Percentiles rank a stretch among this genome's conserved stretches.
These are phyloP conservation scores for Aureobasidium pullulans DNA, from an alignment of 2,329 filamentous ascomycete species.

Conservation along the genomic window DNA sequence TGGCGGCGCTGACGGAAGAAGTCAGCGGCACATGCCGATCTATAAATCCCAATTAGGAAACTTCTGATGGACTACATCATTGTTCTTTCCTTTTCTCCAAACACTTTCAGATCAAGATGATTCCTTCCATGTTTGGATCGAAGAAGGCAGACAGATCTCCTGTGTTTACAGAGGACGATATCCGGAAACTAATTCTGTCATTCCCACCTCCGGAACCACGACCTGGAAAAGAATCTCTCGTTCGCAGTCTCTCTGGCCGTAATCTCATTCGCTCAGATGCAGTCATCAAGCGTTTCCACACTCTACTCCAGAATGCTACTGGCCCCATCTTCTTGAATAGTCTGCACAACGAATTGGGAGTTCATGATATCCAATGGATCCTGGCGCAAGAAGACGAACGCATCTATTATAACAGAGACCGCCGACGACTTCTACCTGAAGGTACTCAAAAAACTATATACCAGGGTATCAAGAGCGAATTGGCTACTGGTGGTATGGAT, in stretches of 20 bases:
- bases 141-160: neutral
- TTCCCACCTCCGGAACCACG: slow-evolving; percentile 10
- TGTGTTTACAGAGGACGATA: slow-evolving; percentile 9
- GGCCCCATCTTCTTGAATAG: neutral
- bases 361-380: slow-evolving; percentile 11
- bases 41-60: slow-evolving; percentile 7
- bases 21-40: neutral
- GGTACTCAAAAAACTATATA: neutral
- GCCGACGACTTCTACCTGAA: neutral
- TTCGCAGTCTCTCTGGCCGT: slow-evolving; percentile 11
- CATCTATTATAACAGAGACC: slow-evolving; percentile 5
- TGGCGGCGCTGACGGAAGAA: neutral
- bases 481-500: neutral
- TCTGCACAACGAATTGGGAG: slow-evolving; percentile 2
- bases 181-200: neutral
- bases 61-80: neutral
- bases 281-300: slow-evolving; percentile 7
- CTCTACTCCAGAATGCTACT: neutral
- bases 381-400: neutral
- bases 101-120: neutral
- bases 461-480: neutral
- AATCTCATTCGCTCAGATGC: slow-evolving; percentile 6
- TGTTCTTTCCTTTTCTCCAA: neutral
- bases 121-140: neutral
- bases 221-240: neutral